phyloP scores from a whole-genome alignment of 2,329 filamentous ascomycete genomes.

The Cytospora chrysosperma region DNA sequence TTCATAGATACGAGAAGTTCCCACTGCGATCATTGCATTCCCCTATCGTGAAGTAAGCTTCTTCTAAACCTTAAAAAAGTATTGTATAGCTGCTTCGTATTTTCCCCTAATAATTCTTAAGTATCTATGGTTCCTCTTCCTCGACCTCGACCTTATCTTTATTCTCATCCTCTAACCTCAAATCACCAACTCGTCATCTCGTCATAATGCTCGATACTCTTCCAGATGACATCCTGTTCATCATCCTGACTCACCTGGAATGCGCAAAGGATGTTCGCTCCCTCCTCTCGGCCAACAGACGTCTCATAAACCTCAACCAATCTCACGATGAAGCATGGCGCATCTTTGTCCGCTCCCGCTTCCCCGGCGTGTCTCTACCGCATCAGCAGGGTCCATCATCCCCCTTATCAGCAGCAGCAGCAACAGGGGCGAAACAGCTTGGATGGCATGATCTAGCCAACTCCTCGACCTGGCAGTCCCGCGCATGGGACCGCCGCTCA shows the following conservation, averaged over 20 bases:
- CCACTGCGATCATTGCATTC: neutral
- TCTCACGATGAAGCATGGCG: constrained; percentile 46
- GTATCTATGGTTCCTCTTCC: neutral
- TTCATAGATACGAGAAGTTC: constrained; percentile 3
- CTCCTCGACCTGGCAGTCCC: constrained; percentile 49
- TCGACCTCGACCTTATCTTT: neutral
- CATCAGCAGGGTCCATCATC: constrained; percentile 16
- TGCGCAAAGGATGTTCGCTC: constrained; percentile 48
- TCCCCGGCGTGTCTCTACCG: constrained; percentile 41
- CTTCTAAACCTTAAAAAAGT: too few species aligned
- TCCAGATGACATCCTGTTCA: constrained; percentile 51
- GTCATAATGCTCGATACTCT: constrained; percentile 40
- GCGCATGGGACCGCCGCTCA: constrained; percentile 52
- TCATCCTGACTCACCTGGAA: constrained; percentile 47
- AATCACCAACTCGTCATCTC: neutral
- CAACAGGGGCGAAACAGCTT: neutral
- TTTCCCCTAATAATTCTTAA: too few species aligned
- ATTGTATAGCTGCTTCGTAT: too few species aligned
- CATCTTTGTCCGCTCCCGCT: constrained; percentile 46
- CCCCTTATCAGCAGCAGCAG: constrained; percentile 22
- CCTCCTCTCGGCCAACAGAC: constrained; percentile 40
- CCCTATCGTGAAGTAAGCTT: neutral
- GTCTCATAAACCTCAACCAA: constrained; percentile 39
- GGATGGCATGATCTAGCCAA: constrained; percentile 43
- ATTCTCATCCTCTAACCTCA: neutral